Conservation (phyloP, 176 grass and related monocot species). For the Bonia amplexicaulis region DNA sequence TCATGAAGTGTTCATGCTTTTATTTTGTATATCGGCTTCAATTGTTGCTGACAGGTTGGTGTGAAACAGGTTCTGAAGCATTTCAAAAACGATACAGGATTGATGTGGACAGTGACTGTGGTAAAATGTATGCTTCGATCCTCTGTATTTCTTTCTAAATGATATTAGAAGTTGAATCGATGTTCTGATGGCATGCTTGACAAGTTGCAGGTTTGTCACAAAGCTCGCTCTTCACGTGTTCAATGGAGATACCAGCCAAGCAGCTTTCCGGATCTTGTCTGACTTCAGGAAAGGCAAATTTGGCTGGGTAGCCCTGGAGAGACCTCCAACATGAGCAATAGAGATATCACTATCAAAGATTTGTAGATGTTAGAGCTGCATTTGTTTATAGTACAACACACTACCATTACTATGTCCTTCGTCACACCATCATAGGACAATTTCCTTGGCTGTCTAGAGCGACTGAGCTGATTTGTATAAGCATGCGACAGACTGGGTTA, state of each 20-base stretch:
- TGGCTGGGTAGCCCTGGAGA: conserved; percentile 80
- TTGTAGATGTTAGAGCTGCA: background rate
- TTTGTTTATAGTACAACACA: background rate
- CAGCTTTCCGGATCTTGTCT: conserved; percentile 72
- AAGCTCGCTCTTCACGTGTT: conserved; percentile 76
- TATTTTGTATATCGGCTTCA: background rate
- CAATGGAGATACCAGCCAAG: conserved; percentile 79
- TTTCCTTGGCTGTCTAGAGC: background rate
- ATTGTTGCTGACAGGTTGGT: background rate
- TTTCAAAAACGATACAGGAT: conserved; percentile 73
- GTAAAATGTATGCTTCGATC: conserved; percentile 55
- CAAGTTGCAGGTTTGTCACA: conserved; percentile 68
- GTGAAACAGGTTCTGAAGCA: conserved; percentile 58
- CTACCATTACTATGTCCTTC: background rate
- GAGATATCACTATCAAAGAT: background rate
- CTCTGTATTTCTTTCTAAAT: conserved; percentile 8
- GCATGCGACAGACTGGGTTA: background rate
- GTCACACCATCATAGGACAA: background rate
- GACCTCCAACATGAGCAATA: conserved; percentile 63
- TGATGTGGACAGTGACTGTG: conserved; percentile 61
- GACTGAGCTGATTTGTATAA: background rate
- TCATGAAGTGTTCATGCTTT: background rate
- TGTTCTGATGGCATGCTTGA: conserved; percentile 19
- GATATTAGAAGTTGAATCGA: background rate
- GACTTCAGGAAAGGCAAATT: conserved; percentile 94